Conservation (phyloP, 257 asterid genomes). For the Handroanthus guayacan region DNA sequence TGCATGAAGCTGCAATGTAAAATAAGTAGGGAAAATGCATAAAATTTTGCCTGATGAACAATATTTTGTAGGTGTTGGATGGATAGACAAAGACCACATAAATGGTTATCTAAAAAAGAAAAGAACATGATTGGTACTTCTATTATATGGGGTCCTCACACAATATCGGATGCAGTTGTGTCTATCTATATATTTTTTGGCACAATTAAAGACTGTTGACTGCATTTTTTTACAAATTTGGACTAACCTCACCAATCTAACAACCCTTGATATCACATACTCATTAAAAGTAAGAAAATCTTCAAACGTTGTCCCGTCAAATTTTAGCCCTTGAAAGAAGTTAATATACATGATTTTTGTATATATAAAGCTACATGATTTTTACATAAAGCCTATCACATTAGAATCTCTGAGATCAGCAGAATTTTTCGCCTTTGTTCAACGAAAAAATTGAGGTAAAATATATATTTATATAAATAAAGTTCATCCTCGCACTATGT, state of each 20-base stretch:
- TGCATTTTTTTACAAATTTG: conserved; percentile 21
- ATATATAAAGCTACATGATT: conserved; percentile 24
- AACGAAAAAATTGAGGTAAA: conserved; percentile 32
- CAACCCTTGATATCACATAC: conserved; percentile 32
- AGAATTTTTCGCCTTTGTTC: conserved; percentile 34
- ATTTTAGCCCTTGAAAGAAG: conserved; percentile 15
- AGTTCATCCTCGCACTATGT: conserved; percentile 28
- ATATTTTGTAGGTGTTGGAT: background rate
- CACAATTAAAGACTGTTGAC: conserved; percentile 26
- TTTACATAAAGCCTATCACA: conserved; percentile 32
- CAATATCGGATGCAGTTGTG: conserved; percentile 26
- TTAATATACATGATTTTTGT: conserved; percentile 28
- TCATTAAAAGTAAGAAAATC: conserved; percentile 18
- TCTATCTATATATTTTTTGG: conserved; percentile 25
- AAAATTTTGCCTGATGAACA: conserved; percentile 5
- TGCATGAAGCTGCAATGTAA: background rate
- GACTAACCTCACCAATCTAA: conserved; percentile 32
- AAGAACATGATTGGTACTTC: conserved; percentile 20
- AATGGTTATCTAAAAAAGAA: conserved; percentile 1
- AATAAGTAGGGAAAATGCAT: background rate
- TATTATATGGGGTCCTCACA: background rate
- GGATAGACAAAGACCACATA: conserved; percentile 15
- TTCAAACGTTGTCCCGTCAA: conserved; percentile 27
- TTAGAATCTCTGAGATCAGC: conserved; percentile 35
- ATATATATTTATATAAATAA: background rate